phyloP scores from a whole-genome alignment of 495 filamentous ascomycete species.

The Usnea hakonensis region DNA sequence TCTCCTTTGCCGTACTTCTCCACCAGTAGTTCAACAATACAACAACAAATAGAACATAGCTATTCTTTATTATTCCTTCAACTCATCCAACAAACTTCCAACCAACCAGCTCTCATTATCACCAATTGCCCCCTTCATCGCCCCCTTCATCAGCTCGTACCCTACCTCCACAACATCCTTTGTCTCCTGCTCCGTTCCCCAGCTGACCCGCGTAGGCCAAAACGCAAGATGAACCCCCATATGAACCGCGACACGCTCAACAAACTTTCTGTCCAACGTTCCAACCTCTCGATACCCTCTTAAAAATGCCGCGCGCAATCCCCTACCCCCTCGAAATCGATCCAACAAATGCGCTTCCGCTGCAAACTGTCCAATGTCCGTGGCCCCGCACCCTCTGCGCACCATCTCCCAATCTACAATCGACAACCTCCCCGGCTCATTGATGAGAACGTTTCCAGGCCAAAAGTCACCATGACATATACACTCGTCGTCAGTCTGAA shows the following conservation, averaged over 20 bases:
- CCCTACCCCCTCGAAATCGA: constrained; percentile 28
- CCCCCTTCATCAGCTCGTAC: constrained; percentile 19
- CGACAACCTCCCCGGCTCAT: constrained; percentile 14
- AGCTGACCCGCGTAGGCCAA: constrained; percentile 30
- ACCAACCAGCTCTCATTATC: constrained; percentile 14
- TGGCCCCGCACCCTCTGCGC: constrained; percentile 28
- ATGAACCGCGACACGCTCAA: constrained; percentile 28
- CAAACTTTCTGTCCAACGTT: constrained; percentile 12
- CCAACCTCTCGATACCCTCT: constrained; percentile 17
- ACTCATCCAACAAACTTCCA: background rate
- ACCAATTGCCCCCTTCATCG: constrained; percentile 17
- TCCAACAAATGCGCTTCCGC: constrained; percentile 34
- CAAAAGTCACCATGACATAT: constrained; percentile 35
- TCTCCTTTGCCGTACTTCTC: background rate
- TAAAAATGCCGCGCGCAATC: constrained; percentile 28
- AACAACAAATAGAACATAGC: background rate
- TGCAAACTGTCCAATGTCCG: constrained; percentile 34
- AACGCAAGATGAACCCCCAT: constrained; percentile 31
- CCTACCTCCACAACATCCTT: constrained; percentile 25
- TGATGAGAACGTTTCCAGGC: constrained; percentile 25
- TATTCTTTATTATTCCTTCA: background rate
- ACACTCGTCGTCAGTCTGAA: constrained; percentile 28
- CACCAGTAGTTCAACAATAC: background rate
- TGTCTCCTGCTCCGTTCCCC: constrained; percentile 26
- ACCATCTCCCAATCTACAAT: constrained; percentile 36